Evolutionary conservation across 2,329 filamentous ascomycete genomes (phyloP).

Genomic region (Hypoxylon sp.): DNA sequence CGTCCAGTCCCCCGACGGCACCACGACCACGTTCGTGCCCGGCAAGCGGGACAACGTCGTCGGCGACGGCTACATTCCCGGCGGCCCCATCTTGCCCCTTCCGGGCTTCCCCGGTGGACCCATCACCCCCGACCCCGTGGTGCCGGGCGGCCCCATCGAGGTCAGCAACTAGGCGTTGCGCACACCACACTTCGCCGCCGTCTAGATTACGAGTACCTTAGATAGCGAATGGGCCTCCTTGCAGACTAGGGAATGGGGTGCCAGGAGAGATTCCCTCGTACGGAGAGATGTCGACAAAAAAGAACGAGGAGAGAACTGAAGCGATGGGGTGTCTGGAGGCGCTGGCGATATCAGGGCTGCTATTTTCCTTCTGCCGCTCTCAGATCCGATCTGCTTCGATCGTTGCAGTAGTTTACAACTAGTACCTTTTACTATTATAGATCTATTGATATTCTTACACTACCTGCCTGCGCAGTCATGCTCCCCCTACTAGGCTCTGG

Average conservation of each 20-base stretch:
- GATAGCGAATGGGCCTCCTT: slow-evolving; percentile 5
- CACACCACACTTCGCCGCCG: too few species aligned
- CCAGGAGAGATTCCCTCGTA: slow-evolving; percentile 35
- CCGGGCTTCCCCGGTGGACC: slow-evolving; percentile 46
- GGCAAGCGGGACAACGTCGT: slow-evolving; percentile 47
- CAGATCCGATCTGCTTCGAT: slow-evolving; percentile 23
- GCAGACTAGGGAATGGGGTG: neutral
- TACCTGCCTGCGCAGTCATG: slow-evolving; percentile 1
- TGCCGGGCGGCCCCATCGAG: slow-evolving; percentile 50
- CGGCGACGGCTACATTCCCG: slow-evolving; percentile 42
- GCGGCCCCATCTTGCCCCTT: slow-evolving; percentile 51
- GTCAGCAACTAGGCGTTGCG: slow-evolving; percentile 44
- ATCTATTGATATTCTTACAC: slow-evolving; percentile 22
- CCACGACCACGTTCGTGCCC: slow-evolving; percentile 52
- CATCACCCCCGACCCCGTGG: slow-evolving; percentile 49
- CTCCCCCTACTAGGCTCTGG: neutral
- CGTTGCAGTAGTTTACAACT: slow-evolving; percentile 21
- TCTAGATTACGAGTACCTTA: too few species aligned
- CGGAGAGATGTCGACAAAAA: slow-evolving; percentile 21
- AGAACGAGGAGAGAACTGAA: slow-evolving; percentile 12
- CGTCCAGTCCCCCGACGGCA: slow-evolving; percentile 52
- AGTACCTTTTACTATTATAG: slow-evolving; percentile 12
- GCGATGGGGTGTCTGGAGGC: slow-evolving; percentile 20
- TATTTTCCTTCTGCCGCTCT: slow-evolving; percentile 21
- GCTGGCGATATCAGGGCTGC: slow-evolving; percentile 37